Conservation (phyloP, 2,329 filamentous ascomycete genomes). For the Chaetomium sp. region DNA sequence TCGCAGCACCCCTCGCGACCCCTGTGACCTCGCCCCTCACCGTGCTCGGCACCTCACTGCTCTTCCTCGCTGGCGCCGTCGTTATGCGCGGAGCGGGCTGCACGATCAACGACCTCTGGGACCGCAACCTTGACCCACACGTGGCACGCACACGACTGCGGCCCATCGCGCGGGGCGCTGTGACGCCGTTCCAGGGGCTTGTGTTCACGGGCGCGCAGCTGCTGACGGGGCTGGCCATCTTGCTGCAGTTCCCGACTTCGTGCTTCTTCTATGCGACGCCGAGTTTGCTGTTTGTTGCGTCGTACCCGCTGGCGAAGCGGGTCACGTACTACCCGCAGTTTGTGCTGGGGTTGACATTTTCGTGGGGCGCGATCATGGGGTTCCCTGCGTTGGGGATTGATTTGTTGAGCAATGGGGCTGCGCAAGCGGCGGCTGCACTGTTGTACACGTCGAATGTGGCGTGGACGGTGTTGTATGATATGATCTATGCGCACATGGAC, state of each 20-base stretch:
- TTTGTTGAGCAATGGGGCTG: conserved; percentile 56
- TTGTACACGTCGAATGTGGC: conserved; percentile 74
- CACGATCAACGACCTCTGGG: conserved; percentile 87
- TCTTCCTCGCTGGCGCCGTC: conserved; percentile 71
- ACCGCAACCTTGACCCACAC: conserved; percentile 76
- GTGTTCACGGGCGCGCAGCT: conserved; percentile 70
- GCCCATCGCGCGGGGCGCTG: conserved; percentile 72
- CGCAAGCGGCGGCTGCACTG: conserved; percentile 58
- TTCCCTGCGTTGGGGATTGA: conserved; percentile 78
- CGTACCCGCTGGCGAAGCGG: conserved; percentile 78
- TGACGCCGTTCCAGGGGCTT: conserved; percentile 65
- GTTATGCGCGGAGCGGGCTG: conserved; percentile 86
- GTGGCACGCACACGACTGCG: conserved; percentile 70
- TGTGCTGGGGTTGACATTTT: conserved; percentile 77
- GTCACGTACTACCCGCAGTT: conserved; percentile 83
- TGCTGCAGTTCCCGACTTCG: conserved; percentile 66
- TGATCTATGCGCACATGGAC: conserved; percentile 92
- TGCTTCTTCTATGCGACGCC: conserved; percentile 76
- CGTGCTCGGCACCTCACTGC: conserved; percentile 56
- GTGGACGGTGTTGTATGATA: conserved; percentile 86
- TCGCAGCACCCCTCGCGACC: conserved; percentile 63
- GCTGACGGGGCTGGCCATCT: conserved; percentile 62
- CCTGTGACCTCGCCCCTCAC: conserved; percentile 55
- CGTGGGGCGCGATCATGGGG: conserved; percentile 83
- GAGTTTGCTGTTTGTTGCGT: conserved; percentile 63